phyloP scores from a whole-genome alignment of 2,329 filamentous ascomycete genomes.

The Keithomyces neogunnii region DNA sequence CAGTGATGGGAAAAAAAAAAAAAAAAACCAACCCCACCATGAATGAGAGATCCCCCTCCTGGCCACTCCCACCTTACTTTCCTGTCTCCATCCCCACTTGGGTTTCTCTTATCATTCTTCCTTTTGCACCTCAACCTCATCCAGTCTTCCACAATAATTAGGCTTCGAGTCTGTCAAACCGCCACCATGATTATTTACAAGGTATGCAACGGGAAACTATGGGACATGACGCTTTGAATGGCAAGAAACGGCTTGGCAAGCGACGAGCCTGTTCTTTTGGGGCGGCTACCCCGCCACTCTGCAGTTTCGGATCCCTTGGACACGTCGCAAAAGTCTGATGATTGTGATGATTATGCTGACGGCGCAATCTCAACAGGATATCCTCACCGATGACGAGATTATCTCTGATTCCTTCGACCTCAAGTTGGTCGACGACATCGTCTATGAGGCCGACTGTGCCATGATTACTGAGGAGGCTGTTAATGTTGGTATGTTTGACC shows the following conservation, averaged over 20 bases:
- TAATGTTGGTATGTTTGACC: conserved; percentile 53
- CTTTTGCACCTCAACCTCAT: conserved; percentile 10
- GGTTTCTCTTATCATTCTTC: not conserved
- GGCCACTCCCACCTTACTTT: not conserved
- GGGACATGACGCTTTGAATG: no score
- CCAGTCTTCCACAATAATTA: conserved; percentile 10
- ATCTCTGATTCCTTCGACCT: conserved; percentile 90
- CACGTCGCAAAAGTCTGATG: not conserved
- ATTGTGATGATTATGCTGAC: conserved; percentile 12
- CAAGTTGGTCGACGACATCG: conserved; percentile 68
- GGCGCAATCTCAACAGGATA: conserved; percentile 53
- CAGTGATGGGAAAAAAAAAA: not conserved
- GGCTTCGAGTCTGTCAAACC: conserved; percentile 18
- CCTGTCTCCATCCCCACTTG: not conserved
- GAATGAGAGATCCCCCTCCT: not conserved
- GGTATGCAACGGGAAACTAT: conserved; percentile 31
- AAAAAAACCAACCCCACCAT: not conserved
- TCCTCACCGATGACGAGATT: conserved; percentile 86
- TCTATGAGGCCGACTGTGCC: conserved; percentile 85
- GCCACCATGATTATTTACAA: conserved; percentile 68
- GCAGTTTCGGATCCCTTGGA: not conserved
- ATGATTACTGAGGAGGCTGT: conserved; percentile 78
- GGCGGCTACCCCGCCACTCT: not conserved
- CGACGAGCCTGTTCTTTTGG: not conserved
- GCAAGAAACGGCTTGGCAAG: not conserved